Evolutionary conservation across 2,329 filamentous ascomycete genomes (phyloP).

Genomic region (Trichoderma sp.): DNA sequence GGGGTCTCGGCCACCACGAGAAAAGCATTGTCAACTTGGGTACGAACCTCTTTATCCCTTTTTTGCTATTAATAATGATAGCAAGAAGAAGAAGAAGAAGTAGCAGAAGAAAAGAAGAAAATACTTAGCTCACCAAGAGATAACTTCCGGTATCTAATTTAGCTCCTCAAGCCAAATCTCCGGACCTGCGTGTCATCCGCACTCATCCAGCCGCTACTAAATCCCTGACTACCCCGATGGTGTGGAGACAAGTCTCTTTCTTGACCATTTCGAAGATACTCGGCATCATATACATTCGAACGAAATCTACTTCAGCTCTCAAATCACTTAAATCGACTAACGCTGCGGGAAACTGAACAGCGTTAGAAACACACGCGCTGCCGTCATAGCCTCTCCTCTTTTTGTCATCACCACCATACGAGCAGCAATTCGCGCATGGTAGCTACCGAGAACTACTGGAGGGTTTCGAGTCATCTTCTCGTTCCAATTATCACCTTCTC

Average conservation of each 20-base stretch:
- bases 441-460: neutral
- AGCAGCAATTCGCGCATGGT: neutral
- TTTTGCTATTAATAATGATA: neutral
- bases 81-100: neutral
- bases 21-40: neutral
- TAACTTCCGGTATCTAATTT: neutral
- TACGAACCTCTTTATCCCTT: no score
- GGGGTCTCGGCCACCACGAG: neutral
- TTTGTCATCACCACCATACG: neutral
- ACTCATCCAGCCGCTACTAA: neutral
- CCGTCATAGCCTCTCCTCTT: neutral
- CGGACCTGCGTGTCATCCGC: neutral
- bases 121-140: neutral
- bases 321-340: no score
- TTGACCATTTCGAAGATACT: neutral
- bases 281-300: neutral
- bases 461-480: neutral
- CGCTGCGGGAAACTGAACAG: neutral
- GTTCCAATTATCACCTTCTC: neutral
- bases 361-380: neutral
- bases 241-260: neutral
- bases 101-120: neutral
- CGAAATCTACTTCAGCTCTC: neutral
- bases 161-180: neutral
- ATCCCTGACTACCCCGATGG: neutral